Evolutionary conservation across 2,329 filamentous ascomycete genomes (phyloP), one percentile per base, ranked within the genome.

Genomic region (Trichoderma guizhouense): DNA sequence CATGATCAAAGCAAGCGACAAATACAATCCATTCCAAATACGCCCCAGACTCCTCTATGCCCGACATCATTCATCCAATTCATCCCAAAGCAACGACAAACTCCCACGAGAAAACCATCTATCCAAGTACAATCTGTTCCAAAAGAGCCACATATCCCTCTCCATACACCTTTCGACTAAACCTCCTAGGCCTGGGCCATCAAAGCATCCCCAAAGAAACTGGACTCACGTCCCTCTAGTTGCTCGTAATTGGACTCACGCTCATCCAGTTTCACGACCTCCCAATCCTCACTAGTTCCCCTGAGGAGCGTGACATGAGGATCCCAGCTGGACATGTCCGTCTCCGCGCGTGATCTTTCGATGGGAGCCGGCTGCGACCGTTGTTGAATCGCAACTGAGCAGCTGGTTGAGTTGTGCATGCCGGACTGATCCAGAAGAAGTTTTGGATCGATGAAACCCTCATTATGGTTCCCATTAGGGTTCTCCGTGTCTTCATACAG

Each of bases 271-370:
- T 80, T 76, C 73, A 81, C 79, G 9, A 82, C 74, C 69, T 79
- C 75, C 81, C 81, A 83, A 65, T 81, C 81, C 12, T 74, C 81
- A 57, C 75, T n/a, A n/a, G n/a, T n/a, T n/a, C n/a, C n/a, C n/a
- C n/a, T n/a, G n/a, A n/a, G n/a, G n/a, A n/a, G n/a, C n/a, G n/a
- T n/a, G n/a, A n/a, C n/a, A n/a, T n/a, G n/a, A n/a, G n/a, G n/a
- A n/a, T 75, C 72, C 43, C 75, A 64, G 11, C 73, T 75, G 1
- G 75, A 73, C 15, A 76, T 72, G 12, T 47, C 14, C 2, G 47
- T 14, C 43, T 51, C 36, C 26, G 72, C 55, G 32, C 66, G 51
- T 53, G 63, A 43, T 9, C 28, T 53, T 53, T 24, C 15, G n/a
- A 28, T 12, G 15, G 21, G 9, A 26, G 21, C 26, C n/a, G 39